These are phyloP conservation scores for Agrocybe pediades DNA, from an alignment of 768 basidiomycete genomes.

Conservation along the genomic window DNA sequence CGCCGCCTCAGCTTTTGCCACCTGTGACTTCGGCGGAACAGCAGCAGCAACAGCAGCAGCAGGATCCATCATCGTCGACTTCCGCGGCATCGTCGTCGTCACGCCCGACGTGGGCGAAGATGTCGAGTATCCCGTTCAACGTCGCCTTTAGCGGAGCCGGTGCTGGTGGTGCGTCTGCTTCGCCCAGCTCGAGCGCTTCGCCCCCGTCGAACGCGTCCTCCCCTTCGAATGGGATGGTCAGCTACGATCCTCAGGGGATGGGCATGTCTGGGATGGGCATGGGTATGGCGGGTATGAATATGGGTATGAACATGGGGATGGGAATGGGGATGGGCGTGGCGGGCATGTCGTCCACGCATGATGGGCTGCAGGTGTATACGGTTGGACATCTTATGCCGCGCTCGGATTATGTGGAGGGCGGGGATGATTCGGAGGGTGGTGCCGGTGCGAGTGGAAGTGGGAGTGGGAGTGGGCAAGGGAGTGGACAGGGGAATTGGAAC, in stretches of 20 bases:
- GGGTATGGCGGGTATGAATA: too few relatives aligned
- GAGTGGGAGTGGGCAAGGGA: too few relatives aligned
- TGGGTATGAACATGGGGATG: too few relatives aligned
- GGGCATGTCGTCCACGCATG: too few relatives aligned
- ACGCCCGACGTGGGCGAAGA: conserved; percentile 16
- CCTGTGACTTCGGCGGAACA: neutral
- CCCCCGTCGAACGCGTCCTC: too few relatives aligned
- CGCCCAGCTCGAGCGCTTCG: too few relatives aligned
- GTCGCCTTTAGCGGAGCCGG: neutral
- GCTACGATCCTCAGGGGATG: conserved; percentile 12
- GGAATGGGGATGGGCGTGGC: too few relatives aligned
- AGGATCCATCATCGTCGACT: too few relatives aligned
- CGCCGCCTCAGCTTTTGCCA: neutral
- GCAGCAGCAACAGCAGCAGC: conserved; percentile 3
- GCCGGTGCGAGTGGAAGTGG: too few relatives aligned
- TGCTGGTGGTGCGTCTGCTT: too few relatives aligned
- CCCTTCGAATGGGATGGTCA: neutral
- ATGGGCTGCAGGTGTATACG: conserved; percentile 80
- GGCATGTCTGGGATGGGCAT: too few relatives aligned
- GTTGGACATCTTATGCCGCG: conserved; percentile 75
- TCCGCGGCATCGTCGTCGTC: conserved; percentile 2
- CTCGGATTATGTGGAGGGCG: conserved; percentile 37
- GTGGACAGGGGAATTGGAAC: conserved; percentile 62
- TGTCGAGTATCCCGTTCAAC: conserved; percentile 9
- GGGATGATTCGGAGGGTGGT: too few relatives aligned